Percentiles rank a stretch among this genome's conserved stretches.
These are phyloP conservation scores for Notholithocarpus densiflorus DNA, from an alignment of 306 rosid species.

Conservation along the genomic window DNA sequence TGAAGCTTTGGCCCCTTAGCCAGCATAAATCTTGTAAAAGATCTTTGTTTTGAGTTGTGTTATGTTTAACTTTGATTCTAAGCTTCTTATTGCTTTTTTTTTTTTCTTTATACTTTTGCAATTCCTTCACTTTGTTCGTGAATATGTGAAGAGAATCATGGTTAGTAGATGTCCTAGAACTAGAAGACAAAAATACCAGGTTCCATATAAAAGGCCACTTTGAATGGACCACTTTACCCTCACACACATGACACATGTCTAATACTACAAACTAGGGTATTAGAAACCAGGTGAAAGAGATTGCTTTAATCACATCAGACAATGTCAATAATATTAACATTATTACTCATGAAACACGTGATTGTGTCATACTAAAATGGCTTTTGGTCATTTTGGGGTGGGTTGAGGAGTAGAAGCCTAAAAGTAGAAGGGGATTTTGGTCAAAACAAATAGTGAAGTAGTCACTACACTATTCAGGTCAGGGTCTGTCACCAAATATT, in stretches of 20 bases:
- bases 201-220: not conserved
- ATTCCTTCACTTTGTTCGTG: not conserved
- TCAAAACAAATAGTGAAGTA: too few species aligned
- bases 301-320: too few species aligned
- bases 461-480: too few species aligned
- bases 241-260: not conserved
- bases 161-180: not conserved
- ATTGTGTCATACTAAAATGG: too few species aligned
- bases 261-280: not conserved
- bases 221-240: slow-evolving; percentile 1
- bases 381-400: too few species aligned
- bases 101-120: not conserved
- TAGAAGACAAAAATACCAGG: not conserved
- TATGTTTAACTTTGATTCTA: slow-evolving; percentile 26
- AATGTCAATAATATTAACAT: too few species aligned
- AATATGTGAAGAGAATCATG: not conserved
- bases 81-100: slow-evolving; percentile 16
- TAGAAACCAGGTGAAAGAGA: not conserved
- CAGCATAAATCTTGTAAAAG: not conserved
- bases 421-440: slow-evolving; percentile 2
- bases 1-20: not conserved
- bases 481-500: not conserved
- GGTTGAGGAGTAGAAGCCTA: too few species aligned
- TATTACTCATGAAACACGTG: too few species aligned
- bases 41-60: not conserved